A percentile compares a stretch with the other conserved stretches of the same genome.
phyloP scores from a whole-genome alignment of 106 monocot species.

The Ottelia alismoides region DNA sequence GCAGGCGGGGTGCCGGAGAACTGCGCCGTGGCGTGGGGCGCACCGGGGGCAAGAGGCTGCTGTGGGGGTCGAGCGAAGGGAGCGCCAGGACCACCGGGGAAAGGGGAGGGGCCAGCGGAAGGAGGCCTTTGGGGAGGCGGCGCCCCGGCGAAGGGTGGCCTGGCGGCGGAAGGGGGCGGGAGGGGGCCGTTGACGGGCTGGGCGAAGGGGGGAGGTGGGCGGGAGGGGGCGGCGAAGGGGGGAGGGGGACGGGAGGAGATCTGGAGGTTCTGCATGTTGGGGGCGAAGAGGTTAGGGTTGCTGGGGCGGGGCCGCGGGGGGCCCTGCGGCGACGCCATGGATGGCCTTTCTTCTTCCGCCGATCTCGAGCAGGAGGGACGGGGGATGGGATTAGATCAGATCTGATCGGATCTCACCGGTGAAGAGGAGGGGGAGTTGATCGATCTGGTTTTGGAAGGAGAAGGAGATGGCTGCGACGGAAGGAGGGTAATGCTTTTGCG shows the following conservation, averaged over 20 bases:
- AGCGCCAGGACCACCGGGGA: too few relatives aligned
- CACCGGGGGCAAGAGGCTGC: not conserved
- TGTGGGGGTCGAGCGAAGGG: slow-evolving; percentile 1
- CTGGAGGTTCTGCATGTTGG: slow-evolving; percentile 59
- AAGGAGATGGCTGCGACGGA: too few relatives aligned
- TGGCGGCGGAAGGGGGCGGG: slow-evolving; percentile 4
- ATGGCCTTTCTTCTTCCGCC: too few relatives aligned
- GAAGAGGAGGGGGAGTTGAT: too few relatives aligned
- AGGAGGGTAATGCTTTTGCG: too few relatives aligned
- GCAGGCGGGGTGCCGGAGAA: not conserved
- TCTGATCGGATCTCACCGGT: too few relatives aligned
- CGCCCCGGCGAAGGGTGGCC: too few relatives aligned
- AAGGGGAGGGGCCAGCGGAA: not conserved
- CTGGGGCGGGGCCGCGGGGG: slow-evolving; percentile 24
- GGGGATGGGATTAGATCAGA: too few relatives aligned
- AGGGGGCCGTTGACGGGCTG: not conserved
- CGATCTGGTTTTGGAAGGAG: too few relatives aligned
- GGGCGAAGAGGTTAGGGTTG: slow-evolving; percentile 25
- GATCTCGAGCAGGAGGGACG: too few relatives aligned
- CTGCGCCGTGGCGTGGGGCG: not conserved
- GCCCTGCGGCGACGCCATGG: slow-evolving; percentile 47
- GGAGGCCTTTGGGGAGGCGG: too few relatives aligned
- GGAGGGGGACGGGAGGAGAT: slow-evolving; percentile 31
- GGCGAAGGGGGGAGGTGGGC: slow-evolving; percentile 4
- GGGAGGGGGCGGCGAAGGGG: slow-evolving; percentile 3